phyloP scores from a whole-genome alignment of 768 basidiomycete species.

The Chalciporus sphaerocephalus region DNA sequence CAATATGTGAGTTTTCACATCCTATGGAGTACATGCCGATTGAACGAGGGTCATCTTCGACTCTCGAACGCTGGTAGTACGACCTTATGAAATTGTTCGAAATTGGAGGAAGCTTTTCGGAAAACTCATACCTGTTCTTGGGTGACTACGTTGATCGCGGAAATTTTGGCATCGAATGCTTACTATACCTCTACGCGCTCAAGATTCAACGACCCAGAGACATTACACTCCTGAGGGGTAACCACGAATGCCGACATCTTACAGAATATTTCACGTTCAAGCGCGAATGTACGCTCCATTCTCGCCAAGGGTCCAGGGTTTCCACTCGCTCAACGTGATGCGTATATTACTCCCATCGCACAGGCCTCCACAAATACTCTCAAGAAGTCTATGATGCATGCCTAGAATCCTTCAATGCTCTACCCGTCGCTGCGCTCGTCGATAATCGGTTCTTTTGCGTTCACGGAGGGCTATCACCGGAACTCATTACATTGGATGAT shows the following conservation, averaged over 20 bases:
- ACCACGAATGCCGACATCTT: conserved; percentile 95
- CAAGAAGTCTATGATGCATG: conserved; percentile 84
- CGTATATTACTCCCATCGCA: background rate
- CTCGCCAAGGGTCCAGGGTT: conserved; percentile 4
- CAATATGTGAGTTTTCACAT: conserved; percentile 80
- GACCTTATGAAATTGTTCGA: conserved; percentile 98
- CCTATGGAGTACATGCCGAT: conserved; percentile 50
- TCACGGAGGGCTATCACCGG: conserved; percentile 92
- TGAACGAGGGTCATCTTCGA: conserved; percentile 1
- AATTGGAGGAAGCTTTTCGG: conserved; percentile 80
- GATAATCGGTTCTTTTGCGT: conserved; percentile 97
- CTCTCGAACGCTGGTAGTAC: conserved; percentile 53
- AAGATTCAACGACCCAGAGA: conserved; percentile 87
- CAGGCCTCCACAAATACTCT: conserved; percentile 28
- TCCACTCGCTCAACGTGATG: conserved; percentile 6
- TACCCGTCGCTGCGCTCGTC: conserved; percentile 88
- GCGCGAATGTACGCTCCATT: conserved; percentile 74
- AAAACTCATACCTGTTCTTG: conserved; percentile 87
- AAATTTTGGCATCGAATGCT: conserved; percentile 86
- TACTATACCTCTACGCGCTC: conserved; percentile 88
- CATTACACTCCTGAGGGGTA: conserved; percentile 83
- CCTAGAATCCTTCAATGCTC: conserved; percentile 81
- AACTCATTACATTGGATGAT: conserved; percentile 76
- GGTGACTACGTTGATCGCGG: conserved; percentile 98
- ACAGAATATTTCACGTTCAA: conserved; percentile 99